Conservation (phyloP, 2,329 filamentous ascomycete genomes). For the Microthyrium microscopicum region DNA sequence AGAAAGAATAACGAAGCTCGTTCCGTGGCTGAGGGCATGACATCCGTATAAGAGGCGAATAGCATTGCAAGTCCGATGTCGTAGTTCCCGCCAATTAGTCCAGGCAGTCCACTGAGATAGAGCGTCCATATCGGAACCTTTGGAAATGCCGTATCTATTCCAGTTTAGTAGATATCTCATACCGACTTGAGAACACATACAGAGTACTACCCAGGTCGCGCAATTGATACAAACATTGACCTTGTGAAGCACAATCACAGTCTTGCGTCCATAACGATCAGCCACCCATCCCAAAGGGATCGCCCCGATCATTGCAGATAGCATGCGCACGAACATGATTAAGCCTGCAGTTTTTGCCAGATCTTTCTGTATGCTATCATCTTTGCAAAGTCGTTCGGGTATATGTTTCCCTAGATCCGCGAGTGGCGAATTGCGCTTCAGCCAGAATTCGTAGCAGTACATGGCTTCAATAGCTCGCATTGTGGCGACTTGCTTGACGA, state of each 20-base stretch:
- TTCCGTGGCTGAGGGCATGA: slow-evolving; percentile 7
- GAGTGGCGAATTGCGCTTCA: background rate
- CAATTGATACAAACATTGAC: slow-evolving; percentile 7
- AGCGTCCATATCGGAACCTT: slow-evolving; percentile 8
- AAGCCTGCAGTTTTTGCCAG: slow-evolving; percentile 6
- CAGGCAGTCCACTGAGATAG: slow-evolving; percentile 6
- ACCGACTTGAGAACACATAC: slow-evolving; percentile 2
- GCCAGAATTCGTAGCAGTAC: slow-evolving; percentile 8
- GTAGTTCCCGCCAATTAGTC: slow-evolving; percentile 7
- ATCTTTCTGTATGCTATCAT: slow-evolving; percentile 6
- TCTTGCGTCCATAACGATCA: slow-evolving; percentile 5
- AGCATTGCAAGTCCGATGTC: slow-evolving; percentile 8
- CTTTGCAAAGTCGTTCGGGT: slow-evolving; percentile 7
- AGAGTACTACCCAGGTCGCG: slow-evolving; percentile 5
- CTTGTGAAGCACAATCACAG: slow-evolving; percentile 7
- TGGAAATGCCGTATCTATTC: slow-evolving; percentile 7
- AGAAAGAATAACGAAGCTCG: slow-evolving; percentile 7
- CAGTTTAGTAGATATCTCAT: background rate
- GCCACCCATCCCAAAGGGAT: slow-evolving; percentile 8
- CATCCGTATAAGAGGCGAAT: slow-evolving; percentile 7
- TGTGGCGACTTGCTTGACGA: slow-evolving; percentile 8
- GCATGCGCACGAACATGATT: slow-evolving; percentile 8
- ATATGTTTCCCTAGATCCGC: slow-evolving; percentile 7
- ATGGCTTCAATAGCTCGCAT: slow-evolving; percentile 8
- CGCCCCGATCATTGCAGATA: slow-evolving; percentile 7